Evolutionary conservation across 2,329 filamentous ascomycete genomes (phyloP).

Genomic region (Mycosphaerelloides madeirae): DNA sequence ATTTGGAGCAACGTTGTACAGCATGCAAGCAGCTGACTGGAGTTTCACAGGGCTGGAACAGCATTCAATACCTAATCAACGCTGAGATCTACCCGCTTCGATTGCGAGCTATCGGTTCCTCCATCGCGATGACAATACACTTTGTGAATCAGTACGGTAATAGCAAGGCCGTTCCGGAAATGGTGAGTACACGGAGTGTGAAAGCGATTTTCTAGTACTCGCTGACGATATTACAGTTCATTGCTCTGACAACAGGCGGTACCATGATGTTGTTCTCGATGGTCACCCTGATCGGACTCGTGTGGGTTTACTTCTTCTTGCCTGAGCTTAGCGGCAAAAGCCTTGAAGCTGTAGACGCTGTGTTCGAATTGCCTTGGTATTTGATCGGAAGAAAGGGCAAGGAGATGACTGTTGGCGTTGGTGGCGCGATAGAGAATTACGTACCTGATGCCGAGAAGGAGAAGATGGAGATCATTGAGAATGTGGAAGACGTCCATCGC

Average conservation of each 20-base stretch:
- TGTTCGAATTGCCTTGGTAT: conserved; percentile 65
- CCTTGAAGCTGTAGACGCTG: conserved; percentile 53
- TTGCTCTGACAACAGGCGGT: conserved; percentile 55
- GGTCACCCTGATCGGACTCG: conserved; percentile 63
- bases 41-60: conserved; percentile 19
- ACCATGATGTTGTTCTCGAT: conserved; percentile 74
- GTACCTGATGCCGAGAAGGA: conserved; percentile 21
- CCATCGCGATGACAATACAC: conserved; percentile 71
- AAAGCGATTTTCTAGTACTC: conserved; percentile 39
- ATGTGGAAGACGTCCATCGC: conserved; percentile 13
- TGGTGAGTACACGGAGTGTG: background rate
- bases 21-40: conserved; percentile 24
- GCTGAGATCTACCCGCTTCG: conserved; percentile 73
- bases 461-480: conserved; percentile 19
- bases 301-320: conserved; percentile 56
- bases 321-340: conserved; percentile 49
- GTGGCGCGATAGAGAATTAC: conserved; percentile 23
- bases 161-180: conserved; percentile 62
- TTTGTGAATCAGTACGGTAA: conserved; percentile 71
- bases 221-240: conserved; percentile 42
- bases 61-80: conserved; percentile 66
- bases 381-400: conserved; percentile 56
- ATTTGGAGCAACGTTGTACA: conserved; percentile 25
- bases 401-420: conserved; percentile 23
- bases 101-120: conserved; percentile 66